Evolutionary conservation across 306 rosid species (phyloP).

Genomic region (Citrullus mucosospermus): DNA sequence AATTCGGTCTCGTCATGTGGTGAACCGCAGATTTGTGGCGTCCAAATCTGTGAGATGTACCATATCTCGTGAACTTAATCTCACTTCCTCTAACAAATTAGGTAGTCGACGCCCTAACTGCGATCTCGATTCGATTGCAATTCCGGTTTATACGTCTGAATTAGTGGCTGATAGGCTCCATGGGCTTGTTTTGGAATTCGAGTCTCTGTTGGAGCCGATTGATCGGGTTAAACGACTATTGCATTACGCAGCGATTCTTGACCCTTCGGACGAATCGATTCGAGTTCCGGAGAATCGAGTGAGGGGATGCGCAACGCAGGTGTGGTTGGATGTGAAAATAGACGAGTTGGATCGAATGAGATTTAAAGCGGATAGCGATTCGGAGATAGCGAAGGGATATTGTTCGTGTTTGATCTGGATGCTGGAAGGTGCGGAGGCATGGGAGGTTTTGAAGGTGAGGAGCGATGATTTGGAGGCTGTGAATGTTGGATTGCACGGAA

Average conservation of each 20-base stretch:
- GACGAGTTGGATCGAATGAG: slow-evolving; percentile 36
- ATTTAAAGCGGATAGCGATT: slow-evolving; percentile 67
- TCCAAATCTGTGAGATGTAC: background rate
- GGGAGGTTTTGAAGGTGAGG: slow-evolving; percentile 33
- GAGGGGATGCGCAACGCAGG: slow-evolving; percentile 51
- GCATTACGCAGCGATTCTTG: slow-evolving; percentile 48
- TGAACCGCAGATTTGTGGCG: background rate
- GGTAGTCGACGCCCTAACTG: background rate
- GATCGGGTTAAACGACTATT: slow-evolving; percentile 60
- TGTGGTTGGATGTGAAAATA: slow-evolving; percentile 53
- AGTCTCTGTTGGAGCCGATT: slow-evolving; percentile 20
- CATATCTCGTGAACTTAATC: background rate
- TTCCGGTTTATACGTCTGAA: background rate
- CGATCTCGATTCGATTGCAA: background rate
- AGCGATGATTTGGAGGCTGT: slow-evolving; percentile 28
- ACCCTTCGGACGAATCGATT: slow-evolving; percentile 17
- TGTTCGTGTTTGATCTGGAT: slow-evolving; percentile 62
- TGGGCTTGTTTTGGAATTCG: background rate
- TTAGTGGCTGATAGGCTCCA: background rate
- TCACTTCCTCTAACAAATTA: background rate
- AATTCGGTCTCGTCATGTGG: background rate
- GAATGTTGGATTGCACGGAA: slow-evolving; percentile 42
- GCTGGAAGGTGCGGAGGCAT: slow-evolving; percentile 44
- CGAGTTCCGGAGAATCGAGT: slow-evolving; percentile 40
- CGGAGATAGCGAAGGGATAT: slow-evolving; percentile 72